Percentiles rank a stretch among this genome's conserved stretches.
Conservation (phyloP, 495 filamentous ascomycete species). For the Xylaria cubensis region DNA sequence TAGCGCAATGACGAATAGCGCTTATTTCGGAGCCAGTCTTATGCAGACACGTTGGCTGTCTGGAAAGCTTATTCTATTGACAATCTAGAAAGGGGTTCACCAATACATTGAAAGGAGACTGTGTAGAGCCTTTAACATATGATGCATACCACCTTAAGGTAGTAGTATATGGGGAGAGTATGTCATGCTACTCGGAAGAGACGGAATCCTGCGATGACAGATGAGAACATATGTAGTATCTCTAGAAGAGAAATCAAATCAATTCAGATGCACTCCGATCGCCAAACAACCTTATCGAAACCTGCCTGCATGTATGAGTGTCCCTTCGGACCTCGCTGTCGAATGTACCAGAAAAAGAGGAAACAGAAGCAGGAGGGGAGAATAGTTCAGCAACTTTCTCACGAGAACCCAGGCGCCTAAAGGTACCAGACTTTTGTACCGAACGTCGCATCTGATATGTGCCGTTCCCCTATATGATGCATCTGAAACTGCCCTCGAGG, state of each 20-base stretch:
- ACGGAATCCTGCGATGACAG: neutral
- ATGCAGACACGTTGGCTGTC: slow-evolving; percentile 1
- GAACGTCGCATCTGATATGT: slow-evolving; percentile 18
- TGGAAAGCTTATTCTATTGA: slow-evolving; percentile 20
- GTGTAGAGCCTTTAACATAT: neutral
- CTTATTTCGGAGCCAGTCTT: slow-evolving; percentile 10
- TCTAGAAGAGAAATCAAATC: slow-evolving; percentile 44
- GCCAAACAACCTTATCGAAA: slow-evolving; percentile 54
- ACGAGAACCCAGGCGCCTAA: slow-evolving; percentile 11
- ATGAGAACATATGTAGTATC: slow-evolving; percentile 15
- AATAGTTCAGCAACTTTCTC: slow-evolving; percentile 15
- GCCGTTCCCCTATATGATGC: slow-evolving; percentile 25
- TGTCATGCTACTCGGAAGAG: slow-evolving; percentile 18
- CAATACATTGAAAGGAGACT: slow-evolving; percentile 21
- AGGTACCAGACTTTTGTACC: slow-evolving; percentile 28
- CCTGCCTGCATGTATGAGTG: slow-evolving; percentile 49
- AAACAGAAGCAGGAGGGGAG: slow-evolving; percentile 36
- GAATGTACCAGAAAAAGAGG: slow-evolving; percentile 50
- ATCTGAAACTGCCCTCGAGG: slow-evolving; percentile 29
- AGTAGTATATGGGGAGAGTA: neutral
- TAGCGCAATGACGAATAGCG: neutral
- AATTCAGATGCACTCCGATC: slow-evolving; percentile 55
- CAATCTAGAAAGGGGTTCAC: slow-evolving; percentile 12
- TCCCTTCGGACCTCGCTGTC: slow-evolving; percentile 40
- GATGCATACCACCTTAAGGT: slow-evolving; percentile 1